Percentiles rank a stretch among this genome's conserved stretches.
Conservation (phyloP, 345 rosid species). For the Syzygium aqueum region DNA sequence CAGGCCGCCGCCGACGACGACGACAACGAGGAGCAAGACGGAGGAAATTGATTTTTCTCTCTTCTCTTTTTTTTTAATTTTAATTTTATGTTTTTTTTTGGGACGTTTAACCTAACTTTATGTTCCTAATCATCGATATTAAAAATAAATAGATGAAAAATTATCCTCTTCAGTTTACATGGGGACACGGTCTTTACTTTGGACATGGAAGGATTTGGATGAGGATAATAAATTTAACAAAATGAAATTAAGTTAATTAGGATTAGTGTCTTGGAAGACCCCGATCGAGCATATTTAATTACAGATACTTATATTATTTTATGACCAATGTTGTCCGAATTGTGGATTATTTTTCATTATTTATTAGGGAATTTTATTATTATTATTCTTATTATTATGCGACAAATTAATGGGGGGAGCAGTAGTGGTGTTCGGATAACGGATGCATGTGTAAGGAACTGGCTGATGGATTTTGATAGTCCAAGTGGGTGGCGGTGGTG, state of each 20-base stretch:
- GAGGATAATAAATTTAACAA: neutral
- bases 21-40: neutral
- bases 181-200: neutral
- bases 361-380: neutral
- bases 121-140: neutral
- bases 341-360: neutral
- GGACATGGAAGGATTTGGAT: neutral
- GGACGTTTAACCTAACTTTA: neutral
- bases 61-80: neutral
- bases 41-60: neutral
- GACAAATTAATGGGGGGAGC: neutral
- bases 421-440: neutral
- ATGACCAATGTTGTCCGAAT: neutral
- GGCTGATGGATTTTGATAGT: neutral
- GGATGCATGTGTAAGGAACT: neutral
- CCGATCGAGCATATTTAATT: neutral
- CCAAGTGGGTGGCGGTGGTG: neutral
- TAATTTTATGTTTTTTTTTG: neutral
- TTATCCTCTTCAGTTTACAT: neutral
- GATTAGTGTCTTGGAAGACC: no score
- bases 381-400: no score
- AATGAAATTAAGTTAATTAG: no score
- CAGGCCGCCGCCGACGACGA: constrained; percentile 14
- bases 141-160: neutral
- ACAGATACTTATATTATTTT: neutral